Evolutionary conservation across 331 rosid species (phyloP).

Genomic region (Quercus phellos): DNA sequence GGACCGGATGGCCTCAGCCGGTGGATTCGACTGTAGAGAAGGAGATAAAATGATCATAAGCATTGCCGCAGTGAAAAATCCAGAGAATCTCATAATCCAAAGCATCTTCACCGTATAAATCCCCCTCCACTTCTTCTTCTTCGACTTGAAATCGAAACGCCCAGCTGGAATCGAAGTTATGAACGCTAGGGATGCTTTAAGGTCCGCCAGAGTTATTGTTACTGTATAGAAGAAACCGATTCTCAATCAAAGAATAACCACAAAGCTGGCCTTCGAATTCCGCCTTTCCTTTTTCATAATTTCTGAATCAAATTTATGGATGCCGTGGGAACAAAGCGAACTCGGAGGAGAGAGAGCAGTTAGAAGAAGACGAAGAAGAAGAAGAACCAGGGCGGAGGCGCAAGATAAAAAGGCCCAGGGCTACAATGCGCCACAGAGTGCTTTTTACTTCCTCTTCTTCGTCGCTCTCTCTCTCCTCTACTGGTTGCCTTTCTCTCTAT

Average conservation of each 20-base stretch:
- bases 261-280: conserved; percentile 17
- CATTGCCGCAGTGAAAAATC: conserved; percentile 72
- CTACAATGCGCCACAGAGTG: conserved; percentile 24
- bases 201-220: conserved; percentile 32
- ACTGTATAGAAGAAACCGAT: too few species aligned
- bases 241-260: too few species aligned
- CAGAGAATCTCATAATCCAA: conserved; percentile 61
- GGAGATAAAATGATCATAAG: conserved; percentile 64
- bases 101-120: conserved; percentile 36
- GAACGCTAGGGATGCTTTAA: conserved; percentile 42
- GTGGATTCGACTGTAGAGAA: conserved; percentile 71
- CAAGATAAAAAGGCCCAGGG: conserved; percentile 7
- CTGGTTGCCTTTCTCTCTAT: background rate
- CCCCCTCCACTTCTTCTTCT: conserved; percentile 27
- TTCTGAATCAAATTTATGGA: conserved; percentile 23
- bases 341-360: conserved; percentile 12
- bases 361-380: conserved; percentile 9
- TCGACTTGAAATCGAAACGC: conserved; percentile 39
- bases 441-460: conserved; percentile 14
- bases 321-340: conserved; percentile 51
- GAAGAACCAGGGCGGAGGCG: conserved; percentile 20
- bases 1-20: conserved; percentile 88
- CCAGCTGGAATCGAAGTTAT: conserved; percentile 29
- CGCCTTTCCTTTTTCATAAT: background rate
- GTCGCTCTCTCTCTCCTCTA: background rate